A percentile compares a stretch with the other conserved stretches of the same genome.
These are phyloP conservation scores for Arabis alpina DNA, from an alignment of 345 rosid species.

Conservation along the genomic window DNA sequence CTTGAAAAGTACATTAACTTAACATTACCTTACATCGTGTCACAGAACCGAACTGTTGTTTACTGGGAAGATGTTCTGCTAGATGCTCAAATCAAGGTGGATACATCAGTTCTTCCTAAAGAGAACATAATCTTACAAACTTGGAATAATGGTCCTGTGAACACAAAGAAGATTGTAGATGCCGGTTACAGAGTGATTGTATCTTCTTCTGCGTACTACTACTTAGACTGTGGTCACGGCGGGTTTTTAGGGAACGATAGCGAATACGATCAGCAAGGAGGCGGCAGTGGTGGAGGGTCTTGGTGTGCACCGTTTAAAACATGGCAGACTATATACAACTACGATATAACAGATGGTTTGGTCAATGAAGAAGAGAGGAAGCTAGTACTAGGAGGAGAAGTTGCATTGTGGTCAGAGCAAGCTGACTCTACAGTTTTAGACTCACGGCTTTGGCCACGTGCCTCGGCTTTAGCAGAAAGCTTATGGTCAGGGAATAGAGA, in stretches of 20 bases:
- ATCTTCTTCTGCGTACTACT: conserved; percentile 83
- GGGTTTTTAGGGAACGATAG: conserved; percentile 75
- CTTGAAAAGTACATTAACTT: conserved; percentile 64
- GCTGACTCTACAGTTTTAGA: conserved; percentile 74
- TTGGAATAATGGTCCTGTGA: conserved; percentile 75
- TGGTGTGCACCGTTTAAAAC: conserved; percentile 94
- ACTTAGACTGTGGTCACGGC: conserved; percentile 88
- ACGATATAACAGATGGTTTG: conserved; percentile 74
- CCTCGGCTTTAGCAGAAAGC: conserved; percentile 81
- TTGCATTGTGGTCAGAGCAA: conserved; percentile 96
- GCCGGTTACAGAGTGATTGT: conserved; percentile 82
- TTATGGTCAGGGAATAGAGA: conserved; percentile 87
- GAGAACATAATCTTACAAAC: conserved; percentile 76
- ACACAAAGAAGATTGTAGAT: conserved; percentile 65
- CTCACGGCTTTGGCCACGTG: conserved; percentile 75
- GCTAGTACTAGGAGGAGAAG: conserved; percentile 87
- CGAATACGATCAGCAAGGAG: conserved; percentile 53
- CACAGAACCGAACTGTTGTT: conserved; percentile 70
- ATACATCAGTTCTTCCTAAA: conserved; percentile 54
- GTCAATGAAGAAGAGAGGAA: conserved; percentile 59
- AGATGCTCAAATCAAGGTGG: conserved; percentile 56
- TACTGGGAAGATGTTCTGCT: conserved; percentile 87
- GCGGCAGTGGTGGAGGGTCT: conserved; percentile 53
- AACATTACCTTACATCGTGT: conserved; percentile 67
- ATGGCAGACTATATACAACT: conserved; percentile 86